A percentile compares a stretch with the other conserved stretches of the same genome.
These are phyloP conservation scores for Barnettozyma hawaiiensis DNA, from an alignment of 1,139 yeast genomes.

Conservation along the genomic window DNA sequence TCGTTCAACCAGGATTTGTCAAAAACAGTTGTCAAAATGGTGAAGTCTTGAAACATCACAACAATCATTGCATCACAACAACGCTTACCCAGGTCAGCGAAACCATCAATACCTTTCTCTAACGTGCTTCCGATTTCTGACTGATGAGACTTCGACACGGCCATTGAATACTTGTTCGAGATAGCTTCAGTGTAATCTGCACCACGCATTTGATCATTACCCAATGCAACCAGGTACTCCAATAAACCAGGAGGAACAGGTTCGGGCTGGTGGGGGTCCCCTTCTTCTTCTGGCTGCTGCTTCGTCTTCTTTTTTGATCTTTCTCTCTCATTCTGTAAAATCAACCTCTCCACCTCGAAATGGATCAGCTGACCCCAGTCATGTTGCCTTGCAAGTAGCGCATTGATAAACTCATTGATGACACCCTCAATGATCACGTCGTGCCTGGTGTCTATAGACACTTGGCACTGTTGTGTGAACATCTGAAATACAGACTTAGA, in stretches of 20 bases:
- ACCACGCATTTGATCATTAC: slow-evolving; percentile 83
- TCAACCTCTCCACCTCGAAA: slow-evolving; percentile 51
- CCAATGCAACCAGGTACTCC: slow-evolving; percentile 78
- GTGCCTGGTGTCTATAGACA: slow-evolving; percentile 83
- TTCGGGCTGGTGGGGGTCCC: background rate
- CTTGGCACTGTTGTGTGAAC: slow-evolving; percentile 88
- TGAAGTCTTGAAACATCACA: slow-evolving; percentile 68
- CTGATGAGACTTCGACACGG: slow-evolving; percentile 63
- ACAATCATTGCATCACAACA: slow-evolving; percentile 59
- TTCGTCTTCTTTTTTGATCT: slow-evolving; percentile 28
- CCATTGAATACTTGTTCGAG: slow-evolving; percentile 54
- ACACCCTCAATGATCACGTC: slow-evolving; percentile 82
- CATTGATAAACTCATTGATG: slow-evolving; percentile 62
- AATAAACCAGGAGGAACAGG: slow-evolving; percentile 67
- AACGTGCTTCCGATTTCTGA: background rate
- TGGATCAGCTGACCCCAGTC: slow-evolving; percentile 55
- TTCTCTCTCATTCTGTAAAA: slow-evolving; percentile 33
- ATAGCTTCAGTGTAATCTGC: slow-evolving; percentile 78
- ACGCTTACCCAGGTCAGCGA: slow-evolving; percentile 68
- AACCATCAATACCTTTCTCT: slow-evolving; percentile 65
- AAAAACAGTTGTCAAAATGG: slow-evolving; percentile 41
- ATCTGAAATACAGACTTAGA: slow-evolving; percentile 75
- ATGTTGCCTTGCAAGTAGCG: slow-evolving; percentile 55
- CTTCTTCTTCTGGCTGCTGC: slow-evolving; percentile 4
- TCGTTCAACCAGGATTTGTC: slow-evolving; percentile 43